Evolutionary conservation across 2,329 filamentous ascomycete genomes (phyloP).

Genomic region (Aureobasidium sp.): DNA sequence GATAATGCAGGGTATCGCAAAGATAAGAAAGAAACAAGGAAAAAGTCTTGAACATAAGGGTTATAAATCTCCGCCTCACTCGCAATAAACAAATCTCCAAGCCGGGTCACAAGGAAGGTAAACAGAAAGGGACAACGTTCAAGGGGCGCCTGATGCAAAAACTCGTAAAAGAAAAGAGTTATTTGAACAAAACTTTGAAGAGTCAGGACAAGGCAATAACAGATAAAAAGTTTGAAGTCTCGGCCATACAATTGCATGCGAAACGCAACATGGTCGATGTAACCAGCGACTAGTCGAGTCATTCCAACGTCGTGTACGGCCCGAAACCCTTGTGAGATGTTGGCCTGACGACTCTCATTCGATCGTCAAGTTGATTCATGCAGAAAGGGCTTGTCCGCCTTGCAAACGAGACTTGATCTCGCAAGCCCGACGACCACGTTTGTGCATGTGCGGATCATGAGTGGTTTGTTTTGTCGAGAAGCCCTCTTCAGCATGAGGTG

Average conservation of each 20-base stretch:
- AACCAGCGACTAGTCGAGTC: slow-evolving; percentile 4
- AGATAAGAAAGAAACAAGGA: not conserved
- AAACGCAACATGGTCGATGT: not conserved
- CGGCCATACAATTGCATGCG: not conserved
- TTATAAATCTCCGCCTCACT: not conserved
- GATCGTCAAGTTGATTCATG: not conserved
- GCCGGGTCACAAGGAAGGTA: not conserved
- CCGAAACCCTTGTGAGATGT: not conserved
- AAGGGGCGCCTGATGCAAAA: not conserved
- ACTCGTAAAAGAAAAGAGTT: not conserved
- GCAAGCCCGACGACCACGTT: not conserved
- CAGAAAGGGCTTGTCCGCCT: not conserved
- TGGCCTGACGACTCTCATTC: not conserved
- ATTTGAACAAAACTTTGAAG: not conserved
- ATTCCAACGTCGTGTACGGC: slow-evolving; percentile 1
- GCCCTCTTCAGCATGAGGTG: not conserved
- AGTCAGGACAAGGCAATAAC: not conserved
- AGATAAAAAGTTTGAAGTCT: not conserved
- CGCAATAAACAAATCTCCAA: not conserved
- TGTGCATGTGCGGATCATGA: not conserved
- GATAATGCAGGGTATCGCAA: not conserved
- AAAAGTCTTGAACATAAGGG: not conserved
- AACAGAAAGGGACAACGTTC: not conserved
- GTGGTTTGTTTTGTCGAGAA: slow-evolving; percentile 6
- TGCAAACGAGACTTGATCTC: not conserved